phyloP scores from a whole-genome alignment of 352 stramenopile genomes.

The Phytophthora capsici region DNA sequence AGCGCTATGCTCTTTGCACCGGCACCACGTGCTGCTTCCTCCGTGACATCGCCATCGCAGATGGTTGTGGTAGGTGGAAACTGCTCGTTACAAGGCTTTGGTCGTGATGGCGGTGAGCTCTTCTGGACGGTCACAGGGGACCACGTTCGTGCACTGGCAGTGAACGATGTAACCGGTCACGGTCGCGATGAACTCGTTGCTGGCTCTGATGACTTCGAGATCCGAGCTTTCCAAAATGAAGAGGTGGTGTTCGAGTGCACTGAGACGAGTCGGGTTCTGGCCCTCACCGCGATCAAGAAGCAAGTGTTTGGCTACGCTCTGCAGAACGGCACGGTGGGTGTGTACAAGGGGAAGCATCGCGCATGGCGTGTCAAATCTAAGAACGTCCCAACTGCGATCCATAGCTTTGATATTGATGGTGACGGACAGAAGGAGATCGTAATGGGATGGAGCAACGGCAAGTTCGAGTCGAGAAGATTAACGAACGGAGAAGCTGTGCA shows the following conservation, averaged over 20 bases:
- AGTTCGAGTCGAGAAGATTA: conserved; percentile 77
- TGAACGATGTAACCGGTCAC: conserved; percentile 77
- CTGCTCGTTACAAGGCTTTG: conserved; percentile 92
- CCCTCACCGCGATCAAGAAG: conserved; percentile 76
- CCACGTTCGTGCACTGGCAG: conserved; percentile 84
- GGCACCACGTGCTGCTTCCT: conserved; percentile 33
- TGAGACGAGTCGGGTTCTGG: conserved; percentile 82
- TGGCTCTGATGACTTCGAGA: conserved; percentile 92
- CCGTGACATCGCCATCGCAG: conserved; percentile 38
- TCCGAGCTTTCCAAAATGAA: conserved; percentile 90
- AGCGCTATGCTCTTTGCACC: conserved; percentile 84
- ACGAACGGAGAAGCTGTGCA: conserved; percentile 88
- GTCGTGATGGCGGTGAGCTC: conserved; percentile 76
- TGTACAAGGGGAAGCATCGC: conserved; percentile 89
- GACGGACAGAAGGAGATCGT: conserved; percentile 91
- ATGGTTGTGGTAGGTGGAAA: conserved; percentile 94
- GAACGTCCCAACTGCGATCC: conserved; percentile 79
- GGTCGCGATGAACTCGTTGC: conserved; percentile 84
- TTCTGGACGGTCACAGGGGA: conserved; percentile 94
- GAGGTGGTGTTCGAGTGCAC: conserved; percentile 90
- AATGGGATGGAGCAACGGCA: conserved; percentile 92
- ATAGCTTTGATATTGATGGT: conserved; percentile 91
- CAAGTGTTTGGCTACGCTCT: conserved; percentile 89
- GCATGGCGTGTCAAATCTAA: conserved; percentile 94
- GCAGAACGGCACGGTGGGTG: conserved; percentile 92